Base-by-base conservation (phyloP, 2,329 filamentous ascomycete species). In the Coleophoma cylindrospora region DNA sequence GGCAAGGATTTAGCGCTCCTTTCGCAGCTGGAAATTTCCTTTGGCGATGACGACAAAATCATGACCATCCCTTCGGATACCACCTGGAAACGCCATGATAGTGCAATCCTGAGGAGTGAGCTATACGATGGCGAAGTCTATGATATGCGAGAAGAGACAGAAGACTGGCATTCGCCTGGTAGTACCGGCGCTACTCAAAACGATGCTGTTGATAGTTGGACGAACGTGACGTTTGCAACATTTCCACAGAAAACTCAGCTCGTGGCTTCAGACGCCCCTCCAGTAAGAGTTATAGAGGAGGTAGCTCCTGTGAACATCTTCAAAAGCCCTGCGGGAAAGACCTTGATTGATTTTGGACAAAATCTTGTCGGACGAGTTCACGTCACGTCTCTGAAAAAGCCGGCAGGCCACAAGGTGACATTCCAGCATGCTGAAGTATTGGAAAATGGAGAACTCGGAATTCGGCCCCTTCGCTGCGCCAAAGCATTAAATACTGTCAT, bases 91-190 rank as follows among this genome's bases (percentile, higher is more conserved):
- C 37, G 36, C 37, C 34, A 32, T 14, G 43, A 47, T 14, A 47
- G 48, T 14, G 22, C 50, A 12, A 52, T 49, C 14, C 11, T 50
- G 4, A 19, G 27, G 8, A 50, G 47, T 27, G 73, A 76, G 21
- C 68, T 80, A 2, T 79, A 79, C 47, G 67, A 79, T 50, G 78
- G 77, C 13, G 76, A 81, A 47, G 57, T 65, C 0, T 49, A 49
- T 22, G 50, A 49, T n/a, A 45, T 49, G 46, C 37, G 40, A 34
- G 47, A 44, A 27, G 46, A 49, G 33, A 41, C 49, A 14, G 17
- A 22, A 14, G 45, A 37, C 3, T 49, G 40, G 50, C 4, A 27
- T 27, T 6, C 7, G 27, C 27, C 27, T 10, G 27, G 4, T 27
- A 27, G 7, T 27, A 44, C 22, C 32, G 12, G 9, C 10, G 40